Percentiles rank a stretch among this genome's conserved stretches.
Evolutionary conservation across 441 rosid genomes (phyloP).

Genomic region (Kokia cookei): DNA sequence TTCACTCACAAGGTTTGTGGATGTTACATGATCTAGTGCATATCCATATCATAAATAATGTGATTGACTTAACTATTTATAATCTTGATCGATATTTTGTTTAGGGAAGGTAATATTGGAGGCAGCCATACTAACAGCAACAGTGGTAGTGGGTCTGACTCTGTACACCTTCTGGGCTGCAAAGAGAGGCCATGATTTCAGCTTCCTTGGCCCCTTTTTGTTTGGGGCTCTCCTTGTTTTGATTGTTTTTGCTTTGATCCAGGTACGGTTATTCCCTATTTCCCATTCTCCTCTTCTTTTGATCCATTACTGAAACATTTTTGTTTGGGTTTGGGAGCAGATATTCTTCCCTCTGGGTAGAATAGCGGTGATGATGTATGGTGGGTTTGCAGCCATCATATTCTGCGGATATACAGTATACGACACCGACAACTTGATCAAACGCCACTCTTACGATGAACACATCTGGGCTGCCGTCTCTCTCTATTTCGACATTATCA

Average conservation of each 20-base stretch:
- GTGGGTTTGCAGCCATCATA: slow-evolving; percentile 47
- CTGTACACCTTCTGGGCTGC: slow-evolving; percentile 95
- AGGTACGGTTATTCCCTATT: slow-evolving; percentile 28
- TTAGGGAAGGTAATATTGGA: slow-evolving; percentile 79
- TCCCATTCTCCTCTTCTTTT: neutral
- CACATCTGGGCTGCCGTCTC: slow-evolving; percentile 69
- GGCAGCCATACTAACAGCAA: slow-evolving; percentile 62
- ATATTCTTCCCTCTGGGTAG: slow-evolving; percentile 55
- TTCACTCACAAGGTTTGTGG: too few species aligned
- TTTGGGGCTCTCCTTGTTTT: slow-evolving; percentile 68
- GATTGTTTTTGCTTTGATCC: slow-evolving; percentile 65
- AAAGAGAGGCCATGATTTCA: slow-evolving; percentile 77
- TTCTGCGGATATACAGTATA: slow-evolving; percentile 59
- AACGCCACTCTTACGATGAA: slow-evolving; percentile 56
- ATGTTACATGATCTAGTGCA: too few species aligned
- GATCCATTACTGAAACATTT: neutral
- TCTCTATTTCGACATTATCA: slow-evolving; percentile 51
- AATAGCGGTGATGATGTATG: slow-evolving; percentile 57
- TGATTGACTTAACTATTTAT: too few species aligned
- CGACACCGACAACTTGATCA: slow-evolving; percentile 15
- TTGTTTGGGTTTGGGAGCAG: slow-evolving; percentile 25
- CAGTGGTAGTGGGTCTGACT: slow-evolving; percentile 68
- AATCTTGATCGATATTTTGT: neutral
- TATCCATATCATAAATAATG: too few species aligned
- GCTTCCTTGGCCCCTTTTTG: slow-evolving; percentile 84